phyloP scores from a whole-genome alignment of 2,329 filamentous ascomycete genomes.

The Ilyonectria mors-panacis region DNA sequence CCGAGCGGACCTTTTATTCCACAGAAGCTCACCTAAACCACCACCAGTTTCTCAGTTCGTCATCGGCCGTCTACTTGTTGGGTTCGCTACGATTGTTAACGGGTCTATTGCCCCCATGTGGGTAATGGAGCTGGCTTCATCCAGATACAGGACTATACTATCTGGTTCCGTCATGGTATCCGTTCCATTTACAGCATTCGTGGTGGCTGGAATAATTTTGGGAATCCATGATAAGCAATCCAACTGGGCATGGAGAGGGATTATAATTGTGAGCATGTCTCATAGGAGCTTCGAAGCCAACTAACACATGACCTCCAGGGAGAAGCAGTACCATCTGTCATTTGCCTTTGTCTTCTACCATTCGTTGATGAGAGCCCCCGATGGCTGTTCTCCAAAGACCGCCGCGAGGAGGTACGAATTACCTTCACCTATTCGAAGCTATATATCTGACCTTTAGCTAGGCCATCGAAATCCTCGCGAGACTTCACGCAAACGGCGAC shows the following conservation, averaged over 20 bases:
- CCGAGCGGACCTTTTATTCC: too few relatives aligned
- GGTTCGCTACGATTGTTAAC: conserved; percentile 26
- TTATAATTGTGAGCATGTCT: conserved; percentile 19
- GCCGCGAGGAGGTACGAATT: conserved; percentile 9
- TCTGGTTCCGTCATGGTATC: conserved; percentile 21
- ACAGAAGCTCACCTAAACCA: neutral
- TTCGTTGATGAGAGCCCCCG: conserved; percentile 27
- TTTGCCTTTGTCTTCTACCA: conserved; percentile 21
- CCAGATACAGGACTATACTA: conserved; percentile 25
- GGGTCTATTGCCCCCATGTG: conserved; percentile 27
- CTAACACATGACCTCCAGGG: conserved; percentile 12
- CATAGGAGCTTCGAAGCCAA: neutral
- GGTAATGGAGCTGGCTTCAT: conserved; percentile 24
- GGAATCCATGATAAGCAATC: conserved; percentile 25
- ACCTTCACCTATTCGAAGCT: neutral
- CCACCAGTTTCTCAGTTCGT: conserved; percentile 16
- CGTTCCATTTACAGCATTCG: conserved; percentile 24
- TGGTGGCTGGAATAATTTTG: conserved; percentile 23
- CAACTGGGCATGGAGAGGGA: conserved; percentile 29
- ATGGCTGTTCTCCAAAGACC: conserved; percentile 21
- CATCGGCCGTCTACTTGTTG: conserved; percentile 22
- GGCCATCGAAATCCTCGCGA: conserved; percentile 21
- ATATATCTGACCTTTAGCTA: neutral
- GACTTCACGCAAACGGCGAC: conserved; percentile 17
- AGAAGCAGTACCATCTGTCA: conserved; percentile 22